Percentiles rank a stretch among this genome's conserved stretches.
Conservation (phyloP, 441 rosid species). For the Erodium trifolium region DNA sequence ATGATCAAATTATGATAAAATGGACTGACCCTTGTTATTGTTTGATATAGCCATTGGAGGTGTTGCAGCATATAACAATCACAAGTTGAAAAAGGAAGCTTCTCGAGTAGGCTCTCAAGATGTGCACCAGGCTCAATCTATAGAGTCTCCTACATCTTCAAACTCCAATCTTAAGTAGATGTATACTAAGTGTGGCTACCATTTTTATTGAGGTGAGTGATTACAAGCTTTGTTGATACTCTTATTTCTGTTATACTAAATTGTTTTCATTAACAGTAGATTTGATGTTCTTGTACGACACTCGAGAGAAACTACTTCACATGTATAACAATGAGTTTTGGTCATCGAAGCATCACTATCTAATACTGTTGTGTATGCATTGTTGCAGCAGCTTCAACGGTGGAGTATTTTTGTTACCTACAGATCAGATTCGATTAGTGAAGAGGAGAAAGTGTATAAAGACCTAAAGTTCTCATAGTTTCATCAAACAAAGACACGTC, state of each 20-base stretch:
- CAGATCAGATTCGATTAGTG: neutral
- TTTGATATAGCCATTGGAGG: slow-evolving; percentile 24
- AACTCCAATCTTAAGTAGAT: slow-evolving; percentile 16
- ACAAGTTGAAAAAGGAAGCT: slow-evolving; percentile 26
- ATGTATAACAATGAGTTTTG: no score
- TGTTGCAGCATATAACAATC: slow-evolving; percentile 26
- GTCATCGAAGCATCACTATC: no score
- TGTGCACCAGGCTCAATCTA: slow-evolving; percentile 14
- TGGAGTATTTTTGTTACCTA: slow-evolving; percentile 1
- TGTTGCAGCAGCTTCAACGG: neutral
- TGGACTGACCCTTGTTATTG: neutral
- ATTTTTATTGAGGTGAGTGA: neutral
- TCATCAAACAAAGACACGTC: neutral
- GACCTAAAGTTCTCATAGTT: neutral
- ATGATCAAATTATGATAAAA: neutral
- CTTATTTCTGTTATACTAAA: neutral
- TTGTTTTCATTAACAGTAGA: neutral
- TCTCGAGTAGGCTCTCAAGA: slow-evolving; percentile 14
- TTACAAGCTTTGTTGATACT: neutral
- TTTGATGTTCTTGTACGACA: no score
- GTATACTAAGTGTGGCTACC: neutral
- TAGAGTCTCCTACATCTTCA: slow-evolving; percentile 13
- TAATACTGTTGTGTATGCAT: no score
- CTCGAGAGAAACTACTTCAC: no score
- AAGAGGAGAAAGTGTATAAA: slow-evolving; percentile 1